Percentiles rank a stretch among this genome's conserved stretches.
Evolutionary conservation across 305 asterid genomes (phyloP).

Genomic region (Coffea humblotiana): DNA sequence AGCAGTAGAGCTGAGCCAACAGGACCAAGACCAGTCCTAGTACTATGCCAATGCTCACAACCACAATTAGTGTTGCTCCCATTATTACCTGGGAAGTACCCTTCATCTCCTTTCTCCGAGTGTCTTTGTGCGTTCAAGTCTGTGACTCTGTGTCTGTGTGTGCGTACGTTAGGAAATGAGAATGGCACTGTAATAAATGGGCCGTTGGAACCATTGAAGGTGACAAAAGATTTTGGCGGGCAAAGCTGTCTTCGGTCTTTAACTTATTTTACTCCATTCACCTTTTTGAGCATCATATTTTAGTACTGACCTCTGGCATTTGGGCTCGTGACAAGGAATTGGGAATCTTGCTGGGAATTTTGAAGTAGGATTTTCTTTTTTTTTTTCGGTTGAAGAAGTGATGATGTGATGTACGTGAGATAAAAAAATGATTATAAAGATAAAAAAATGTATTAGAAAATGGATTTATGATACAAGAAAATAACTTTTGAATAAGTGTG

Average conservation of each 20-base stretch:
- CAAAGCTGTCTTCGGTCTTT: conserved; percentile 4
- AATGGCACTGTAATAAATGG: conserved; percentile 15
- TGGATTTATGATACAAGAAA: no score
- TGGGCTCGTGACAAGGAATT: background rate
- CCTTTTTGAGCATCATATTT: conserved; percentile 2
- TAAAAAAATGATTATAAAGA: no score
- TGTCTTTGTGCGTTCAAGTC: background rate
- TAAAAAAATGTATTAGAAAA: no score
- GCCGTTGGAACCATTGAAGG: background rate
- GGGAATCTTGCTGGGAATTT: conserved; percentile 7
- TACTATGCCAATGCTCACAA: conserved; percentile 38
- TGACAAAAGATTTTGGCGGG: conserved; percentile 29
- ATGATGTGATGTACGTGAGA: no score
- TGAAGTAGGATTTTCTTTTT: background rate
- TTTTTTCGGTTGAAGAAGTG: no score
- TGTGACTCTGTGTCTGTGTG: background rate
- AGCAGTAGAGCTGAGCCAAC: conserved; percentile 53
- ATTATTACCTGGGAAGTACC: conserved; percentile 38
- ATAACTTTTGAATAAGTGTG: no score
- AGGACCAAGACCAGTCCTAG: conserved; percentile 45
- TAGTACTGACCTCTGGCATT: background rate
- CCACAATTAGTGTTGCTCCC: conserved; percentile 43
- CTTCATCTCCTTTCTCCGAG: conserved; percentile 27
- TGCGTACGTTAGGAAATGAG: background rate
- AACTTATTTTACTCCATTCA: conserved; percentile 11